These are phyloP conservation scores for Inga laurina DNA, from an alignment of 306 rosid genomes.

Conservation along the genomic window DNA sequence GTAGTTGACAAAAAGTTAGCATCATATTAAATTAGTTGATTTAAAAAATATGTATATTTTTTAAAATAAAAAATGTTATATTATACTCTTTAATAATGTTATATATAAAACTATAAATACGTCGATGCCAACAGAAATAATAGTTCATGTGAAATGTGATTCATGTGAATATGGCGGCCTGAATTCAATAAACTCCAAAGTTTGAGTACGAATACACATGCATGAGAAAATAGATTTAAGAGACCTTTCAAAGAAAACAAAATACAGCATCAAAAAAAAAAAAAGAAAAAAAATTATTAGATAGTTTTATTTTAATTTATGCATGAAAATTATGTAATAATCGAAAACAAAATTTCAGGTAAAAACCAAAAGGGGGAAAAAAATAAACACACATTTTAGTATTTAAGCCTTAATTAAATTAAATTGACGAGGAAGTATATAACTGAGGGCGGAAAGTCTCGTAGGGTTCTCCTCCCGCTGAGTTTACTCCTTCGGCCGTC, in stretches of 20 bases:
- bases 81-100: background rate
- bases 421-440: background rate
- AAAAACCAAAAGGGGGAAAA: no score
- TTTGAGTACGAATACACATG: no score
- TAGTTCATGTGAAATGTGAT: background rate
- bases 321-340: no score
- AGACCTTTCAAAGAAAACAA: no score
- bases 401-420: background rate
- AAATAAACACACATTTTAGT: no score
- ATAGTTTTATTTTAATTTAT: no score
- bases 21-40: background rate
- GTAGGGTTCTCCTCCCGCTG: slow-evolving; percentile 39
- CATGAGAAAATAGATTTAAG: no score
- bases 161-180: background rate
- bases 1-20: background rate
- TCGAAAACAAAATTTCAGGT: no score
- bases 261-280: no score
- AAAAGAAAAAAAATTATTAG: no score
- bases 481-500: slow-evolving; percentile 29
- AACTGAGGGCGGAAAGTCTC: background rate
- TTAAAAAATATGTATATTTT: no score
- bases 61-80: no score
- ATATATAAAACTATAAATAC: background rate
- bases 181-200: background rate
- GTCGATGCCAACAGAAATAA: background rate